Percentiles rank a stretch among this genome's conserved stretches.
These are phyloP conservation scores for Saturnispora silvae DNA, from an alignment of 805 yeast species.

Conservation along the genomic window DNA sequence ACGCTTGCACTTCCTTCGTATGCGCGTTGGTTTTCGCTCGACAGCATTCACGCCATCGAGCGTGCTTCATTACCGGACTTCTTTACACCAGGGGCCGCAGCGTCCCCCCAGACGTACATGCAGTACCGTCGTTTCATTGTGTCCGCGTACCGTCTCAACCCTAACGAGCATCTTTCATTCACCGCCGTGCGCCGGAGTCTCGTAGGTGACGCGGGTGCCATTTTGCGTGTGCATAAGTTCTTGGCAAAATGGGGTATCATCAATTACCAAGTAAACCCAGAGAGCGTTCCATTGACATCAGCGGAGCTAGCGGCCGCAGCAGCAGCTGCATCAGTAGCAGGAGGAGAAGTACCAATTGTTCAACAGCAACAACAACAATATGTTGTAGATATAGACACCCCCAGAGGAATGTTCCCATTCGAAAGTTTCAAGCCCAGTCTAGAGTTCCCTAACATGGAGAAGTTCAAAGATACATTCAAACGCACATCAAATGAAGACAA, in stretches of 20 bases:
- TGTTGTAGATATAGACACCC: conserved; percentile 73
- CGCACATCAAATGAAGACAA: neutral
- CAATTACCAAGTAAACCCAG: conserved; percentile 84
- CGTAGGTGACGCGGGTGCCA: conserved; percentile 85
- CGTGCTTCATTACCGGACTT: conserved; percentile 80
- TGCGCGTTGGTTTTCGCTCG: conserved; percentile 74
- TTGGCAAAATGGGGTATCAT: conserved; percentile 88
- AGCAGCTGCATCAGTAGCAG: no score
- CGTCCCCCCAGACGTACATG: conserved; percentile 72
- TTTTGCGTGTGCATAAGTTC: conserved; percentile 75
- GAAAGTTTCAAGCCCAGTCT: conserved; percentile 65
- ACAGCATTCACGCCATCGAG: conserved; percentile 66
- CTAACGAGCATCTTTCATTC: conserved; percentile 78
- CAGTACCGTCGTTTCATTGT: conserved; percentile 84
- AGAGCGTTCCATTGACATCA: conserved; percentile 43
- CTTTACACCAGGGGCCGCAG: conserved; percentile 53
- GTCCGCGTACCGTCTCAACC: conserved; percentile 78
- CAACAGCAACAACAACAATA: conserved; percentile 72
- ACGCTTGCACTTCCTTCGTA: conserved; percentile 81
- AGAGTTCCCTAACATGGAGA: conserved; percentile 30
- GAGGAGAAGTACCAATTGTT: no score
- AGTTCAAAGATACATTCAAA: conserved; percentile 17
- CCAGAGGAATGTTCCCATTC: conserved; percentile 86
- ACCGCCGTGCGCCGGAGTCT: conserved; percentile 87
- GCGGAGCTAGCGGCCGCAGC: neutral